A percentile compares a stretch with the other conserved stretches of the same genome.
Conservation (phyloP, 2,329 filamentous ascomycete species). For the Hypoxylon sp. region DNA sequence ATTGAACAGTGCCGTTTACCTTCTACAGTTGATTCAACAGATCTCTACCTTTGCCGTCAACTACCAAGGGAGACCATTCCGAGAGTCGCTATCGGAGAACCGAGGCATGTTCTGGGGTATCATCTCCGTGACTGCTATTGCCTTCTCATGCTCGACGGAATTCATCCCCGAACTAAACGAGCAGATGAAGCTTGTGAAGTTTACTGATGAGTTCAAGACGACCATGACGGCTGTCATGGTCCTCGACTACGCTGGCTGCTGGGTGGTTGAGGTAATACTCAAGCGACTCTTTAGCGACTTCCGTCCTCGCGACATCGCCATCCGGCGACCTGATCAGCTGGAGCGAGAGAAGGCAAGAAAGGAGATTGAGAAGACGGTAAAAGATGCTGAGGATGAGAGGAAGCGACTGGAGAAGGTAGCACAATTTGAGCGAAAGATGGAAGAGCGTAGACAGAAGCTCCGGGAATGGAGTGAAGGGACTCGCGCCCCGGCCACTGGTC, state of each 20-base stretch:
- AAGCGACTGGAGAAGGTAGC: conserved; percentile 63
- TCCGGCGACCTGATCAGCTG: conserved; percentile 85
- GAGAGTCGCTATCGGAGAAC: conserved; percentile 94
- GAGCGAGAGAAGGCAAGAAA: conserved; percentile 77
- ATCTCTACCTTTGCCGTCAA: conserved; percentile 99
- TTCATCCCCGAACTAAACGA: conserved; percentile 95
- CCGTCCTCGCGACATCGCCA: conserved; percentile 90
- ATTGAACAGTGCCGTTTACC: conserved; percentile 95
- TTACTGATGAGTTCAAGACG: conserved; percentile 85
- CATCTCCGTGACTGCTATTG: conserved; percentile 85
- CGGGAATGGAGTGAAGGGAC: conserved; percentile 55
- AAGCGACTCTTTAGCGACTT: conserved; percentile 91
- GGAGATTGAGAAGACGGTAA: conserved; percentile 61
- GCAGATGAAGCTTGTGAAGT: conserved; percentile 90
- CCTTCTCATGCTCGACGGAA: conserved; percentile 94
- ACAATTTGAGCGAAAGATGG: conserved; percentile 67
- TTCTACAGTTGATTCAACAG: conserved; percentile 97
- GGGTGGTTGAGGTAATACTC: conserved; percentile 83
- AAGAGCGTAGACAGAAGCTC: conserved; percentile 59
- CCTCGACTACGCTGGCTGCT: conserved; percentile 87
- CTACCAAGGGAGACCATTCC: conserved; percentile 98
- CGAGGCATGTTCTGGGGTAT: conserved; percentile 98
- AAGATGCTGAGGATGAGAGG: conserved; percentile 61
- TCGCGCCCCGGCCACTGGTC: conserved; percentile 8
- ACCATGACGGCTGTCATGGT: conserved; percentile 88